These are phyloP conservation scores for Boletus fagicola DNA, from an alignment of 768 basidiomycete genomes.

Conservation along the genomic window DNA sequence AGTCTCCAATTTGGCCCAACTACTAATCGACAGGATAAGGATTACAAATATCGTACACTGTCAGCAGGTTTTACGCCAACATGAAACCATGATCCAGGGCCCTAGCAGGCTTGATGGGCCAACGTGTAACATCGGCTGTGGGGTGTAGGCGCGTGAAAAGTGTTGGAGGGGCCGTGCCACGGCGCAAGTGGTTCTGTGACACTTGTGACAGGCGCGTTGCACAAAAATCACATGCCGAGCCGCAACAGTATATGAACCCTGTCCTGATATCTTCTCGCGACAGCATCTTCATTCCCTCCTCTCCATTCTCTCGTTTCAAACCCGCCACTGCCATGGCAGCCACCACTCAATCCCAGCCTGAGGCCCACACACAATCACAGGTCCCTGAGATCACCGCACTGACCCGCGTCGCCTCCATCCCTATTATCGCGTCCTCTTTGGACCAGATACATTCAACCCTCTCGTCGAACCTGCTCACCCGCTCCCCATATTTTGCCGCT, in stretches of 20 bases:
- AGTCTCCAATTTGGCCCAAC: not conserved
- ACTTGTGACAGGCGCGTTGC: conserved; percentile 23
- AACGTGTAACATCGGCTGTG: not conserved
- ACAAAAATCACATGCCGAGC: conserved; percentile 25
- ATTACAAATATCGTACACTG: not conserved
- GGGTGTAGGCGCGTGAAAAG: conserved; percentile 8
- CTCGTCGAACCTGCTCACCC: conserved; percentile 56
- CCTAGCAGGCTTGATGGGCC: not conserved
- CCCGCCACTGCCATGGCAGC: conserved; percentile 35
- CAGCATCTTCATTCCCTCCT: conserved; percentile 4
- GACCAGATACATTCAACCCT: conserved; percentile 59
- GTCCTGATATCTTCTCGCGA: conserved; percentile 13
- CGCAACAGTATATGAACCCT: conserved; percentile 28
- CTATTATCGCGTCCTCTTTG: conserved; percentile 64
- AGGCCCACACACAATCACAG: conserved; percentile 18
- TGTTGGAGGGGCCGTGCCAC: not conserved
- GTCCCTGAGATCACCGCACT: conserved; percentile 60
- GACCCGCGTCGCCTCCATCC: conserved; percentile 67
- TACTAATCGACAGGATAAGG: not conserved
- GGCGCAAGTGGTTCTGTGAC: conserved; percentile 16
- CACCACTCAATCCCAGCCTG: conserved; percentile 26
- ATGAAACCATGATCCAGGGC: not conserved
- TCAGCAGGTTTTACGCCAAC: not conserved
- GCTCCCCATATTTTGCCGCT: conserved; percentile 63
- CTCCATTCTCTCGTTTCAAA: not conserved